Base-by-base conservation (phyloP, 2,329 filamentous ascomycete genomes). In the Xylariales sp. region DNA sequence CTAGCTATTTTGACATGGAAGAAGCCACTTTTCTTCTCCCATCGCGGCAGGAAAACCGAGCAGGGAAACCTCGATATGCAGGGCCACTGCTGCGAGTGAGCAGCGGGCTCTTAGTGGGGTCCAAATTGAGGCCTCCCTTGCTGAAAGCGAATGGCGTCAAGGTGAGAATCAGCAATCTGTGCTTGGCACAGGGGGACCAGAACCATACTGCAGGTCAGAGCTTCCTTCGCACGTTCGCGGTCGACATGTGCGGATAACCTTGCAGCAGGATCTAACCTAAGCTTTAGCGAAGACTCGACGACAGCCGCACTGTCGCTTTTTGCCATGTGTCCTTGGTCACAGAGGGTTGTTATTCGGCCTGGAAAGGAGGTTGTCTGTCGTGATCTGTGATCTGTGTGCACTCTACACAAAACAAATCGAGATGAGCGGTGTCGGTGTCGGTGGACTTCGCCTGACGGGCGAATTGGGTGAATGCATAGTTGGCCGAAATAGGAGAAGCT, bases 131-230 rank as follows among this genome's bases (percentile, higher is more conserved):
- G 68, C 68, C 68, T 70, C 68, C 68, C 36, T 48, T 23, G 49
- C 60, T 43, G 48, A 46, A 67, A 50, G 48, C 64, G 60, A 69
- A 64, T 69, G 5, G 50, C 50, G 46, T 52, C 53, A 36, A 63
- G 49, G 32, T 57, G 49, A 53, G 43, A 48, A 59, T 58, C 49
- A 59, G 46, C 32, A 63, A 58, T 46, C n/a, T 39, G 46, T 58
- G 32, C 68, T 68, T 70, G 65, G 65, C 62, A 59, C 12, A 62
- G 46, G 54, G 54, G 64, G 12, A 30, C 64, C 32, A 23, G 65
- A 65, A 62, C 68, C 54, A 53, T 57, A 55, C 64, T 59, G 61
- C 65, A 62, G 60, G 65, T 62, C 57, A 69, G 68, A 62, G 60
- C 64, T 41, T 41, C 39, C 39, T 67, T 62, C 48, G 49, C 53